A percentile compares a stretch with the other conserved stretches of the same genome.
Evolutionary conservation across 352 stramenopile species (phyloP).

Genomic region (Pythium periplocum): DNA sequence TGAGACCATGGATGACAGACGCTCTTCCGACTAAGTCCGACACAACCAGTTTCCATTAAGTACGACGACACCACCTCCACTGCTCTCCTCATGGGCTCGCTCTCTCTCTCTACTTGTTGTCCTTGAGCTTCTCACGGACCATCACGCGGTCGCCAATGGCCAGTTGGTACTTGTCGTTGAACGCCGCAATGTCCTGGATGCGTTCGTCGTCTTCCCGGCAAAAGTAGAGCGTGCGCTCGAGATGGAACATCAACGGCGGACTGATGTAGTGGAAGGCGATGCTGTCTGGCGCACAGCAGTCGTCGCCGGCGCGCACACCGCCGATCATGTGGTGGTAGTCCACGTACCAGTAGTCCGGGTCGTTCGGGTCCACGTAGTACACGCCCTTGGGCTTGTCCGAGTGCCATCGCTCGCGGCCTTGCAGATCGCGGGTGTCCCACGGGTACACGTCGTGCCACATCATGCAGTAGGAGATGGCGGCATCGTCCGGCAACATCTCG

Average conservation of each 20-base stretch:
- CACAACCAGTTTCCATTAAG: neutral
- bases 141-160: conserved; percentile 39
- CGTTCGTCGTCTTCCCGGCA: conserved; percentile 45
- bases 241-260: conserved; percentile 70
- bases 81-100: too few species aligned
- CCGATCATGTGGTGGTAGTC: conserved; percentile 71
- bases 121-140: conserved; percentile 25
- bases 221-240: conserved; percentile 64
- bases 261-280: conserved; percentile 78
- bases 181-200: conserved; percentile 33
- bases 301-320: conserved; percentile 41
- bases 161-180: conserved; percentile 53
- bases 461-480: conserved; percentile 83
- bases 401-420: conserved; percentile 75
- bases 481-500: conserved; percentile 74
- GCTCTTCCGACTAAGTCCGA: neutral
- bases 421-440: conserved; percentile 63
- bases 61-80: neutral
- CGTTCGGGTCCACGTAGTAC: conserved; percentile 51
- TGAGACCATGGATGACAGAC: neutral
- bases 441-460: conserved; percentile 74
- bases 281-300: conserved; percentile 54
- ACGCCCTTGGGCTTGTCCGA: conserved; percentile 61
- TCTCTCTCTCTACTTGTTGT: neutral
- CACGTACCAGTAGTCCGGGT: conserved; percentile 60